phyloP scores from a whole-genome alignment of 2,329 filamentous ascomycete species.

The Orbilia quercus region DNA sequence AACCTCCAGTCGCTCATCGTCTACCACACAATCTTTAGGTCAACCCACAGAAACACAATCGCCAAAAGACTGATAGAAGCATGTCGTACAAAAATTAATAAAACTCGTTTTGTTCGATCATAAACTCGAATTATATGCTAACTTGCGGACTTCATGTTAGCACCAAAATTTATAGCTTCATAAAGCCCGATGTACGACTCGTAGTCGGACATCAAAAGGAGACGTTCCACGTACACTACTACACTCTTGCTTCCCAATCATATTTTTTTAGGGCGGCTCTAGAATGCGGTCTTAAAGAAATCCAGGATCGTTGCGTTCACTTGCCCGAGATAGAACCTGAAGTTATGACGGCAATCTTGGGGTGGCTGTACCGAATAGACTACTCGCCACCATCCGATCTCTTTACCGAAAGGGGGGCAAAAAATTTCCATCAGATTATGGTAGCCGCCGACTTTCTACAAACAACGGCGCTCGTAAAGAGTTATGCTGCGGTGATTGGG shows the following conservation, averaged over 20 bases:
- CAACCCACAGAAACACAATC: too few species aligned
- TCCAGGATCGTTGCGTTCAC: neutral
- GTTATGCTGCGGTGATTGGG: conserved; percentile 1
- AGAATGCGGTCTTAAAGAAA: neutral
- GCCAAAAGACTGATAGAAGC: too few species aligned
- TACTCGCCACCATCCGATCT: neutral
- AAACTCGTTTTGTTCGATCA: neutral
- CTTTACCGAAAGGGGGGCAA: neutral
- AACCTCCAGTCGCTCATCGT: too few species aligned
- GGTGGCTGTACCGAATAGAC: conserved; percentile 13
- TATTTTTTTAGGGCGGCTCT: conserved; percentile 17
- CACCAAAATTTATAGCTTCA: conserved; percentile 5
- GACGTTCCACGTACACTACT: conserved; percentile 2
- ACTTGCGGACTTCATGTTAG: neutral
- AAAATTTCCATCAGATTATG: neutral
- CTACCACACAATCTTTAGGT: too few species aligned
- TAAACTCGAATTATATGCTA: neutral
- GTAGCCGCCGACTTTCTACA: neutral
- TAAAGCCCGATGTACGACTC: conserved; percentile 9
- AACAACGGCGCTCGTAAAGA: neutral
- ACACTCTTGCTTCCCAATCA: conserved; percentile 15
- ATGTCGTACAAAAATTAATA: too few species aligned
- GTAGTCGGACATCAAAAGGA: neutral
- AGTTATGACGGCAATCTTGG: neutral
- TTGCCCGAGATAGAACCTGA: conserved; percentile 7